Evolutionary conservation across 192 early-diverging fungal species (phyloP).

Genomic region (Paraglomus occultum): DNA sequence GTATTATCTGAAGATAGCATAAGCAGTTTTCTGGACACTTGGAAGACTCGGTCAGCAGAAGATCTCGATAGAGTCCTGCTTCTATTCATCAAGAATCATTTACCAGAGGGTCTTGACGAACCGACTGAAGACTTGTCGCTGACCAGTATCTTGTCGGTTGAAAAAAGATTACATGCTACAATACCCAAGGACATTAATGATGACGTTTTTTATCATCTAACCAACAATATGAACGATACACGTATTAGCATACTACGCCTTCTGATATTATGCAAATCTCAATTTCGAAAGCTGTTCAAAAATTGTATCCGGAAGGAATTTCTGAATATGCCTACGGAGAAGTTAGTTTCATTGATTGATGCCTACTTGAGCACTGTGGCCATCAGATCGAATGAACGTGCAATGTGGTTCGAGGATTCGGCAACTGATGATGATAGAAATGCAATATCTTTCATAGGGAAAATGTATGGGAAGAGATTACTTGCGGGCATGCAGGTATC

Average conservation of each 20-base stretch:
- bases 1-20: constrained; percentile 23
- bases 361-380: constrained; percentile 32
- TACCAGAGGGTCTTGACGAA: no score
- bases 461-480: constrained; percentile 21
- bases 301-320: no score
- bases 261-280: constrained; percentile 21
- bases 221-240: background rate
- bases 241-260: constrained; percentile 33
- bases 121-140: background rate
- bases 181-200: background rate
- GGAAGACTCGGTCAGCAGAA: constrained; percentile 35
- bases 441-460: constrained; percentile 23
- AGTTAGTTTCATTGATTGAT: constrained; percentile 23
- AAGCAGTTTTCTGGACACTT: constrained; percentile 31
- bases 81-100: constrained; percentile 1
- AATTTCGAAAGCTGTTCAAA: constrained; percentile 11
- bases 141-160: constrained; percentile 23
- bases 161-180: background rate
- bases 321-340: no score
- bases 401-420: background rate
- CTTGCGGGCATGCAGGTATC: constrained; percentile 27
- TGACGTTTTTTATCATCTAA: background rate
- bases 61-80: constrained; percentile 35
- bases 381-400: background rate
- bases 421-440: constrained; percentile 30